Conservation (phyloP, 129 eudicot genomes). For the Lactuca sativa region DNA sequence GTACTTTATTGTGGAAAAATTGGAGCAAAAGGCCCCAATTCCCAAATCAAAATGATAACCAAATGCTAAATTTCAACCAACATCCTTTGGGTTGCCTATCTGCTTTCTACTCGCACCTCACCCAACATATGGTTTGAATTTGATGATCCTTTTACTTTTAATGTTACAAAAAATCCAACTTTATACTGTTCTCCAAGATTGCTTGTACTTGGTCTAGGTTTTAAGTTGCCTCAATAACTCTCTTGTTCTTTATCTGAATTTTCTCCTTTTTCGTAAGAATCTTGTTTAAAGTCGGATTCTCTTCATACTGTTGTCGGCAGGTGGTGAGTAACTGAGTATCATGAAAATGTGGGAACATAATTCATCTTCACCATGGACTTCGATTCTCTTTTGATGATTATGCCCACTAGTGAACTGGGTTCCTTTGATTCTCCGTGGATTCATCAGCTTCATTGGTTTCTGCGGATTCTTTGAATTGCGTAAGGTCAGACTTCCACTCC, state of each 20-base stretch:
- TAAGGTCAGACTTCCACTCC: constrained; percentile 43
- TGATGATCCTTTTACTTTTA: constrained; percentile 4
- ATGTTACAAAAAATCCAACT: constrained; percentile 8
- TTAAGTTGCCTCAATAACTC: constrained; percentile 11
- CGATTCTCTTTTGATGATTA: constrained; percentile 33
- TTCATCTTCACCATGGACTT: constrained; percentile 25
- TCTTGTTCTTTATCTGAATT: constrained; percentile 6
- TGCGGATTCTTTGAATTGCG: constrained; percentile 46
- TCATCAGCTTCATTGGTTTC: constrained; percentile 47
- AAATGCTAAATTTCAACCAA: constrained; percentile 22
- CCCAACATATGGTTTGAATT: constrained; percentile 17
- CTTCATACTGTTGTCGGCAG: constrained; percentile 28
- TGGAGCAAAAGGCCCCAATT: constrained; percentile 18
- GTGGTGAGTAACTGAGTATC: constrained; percentile 5
- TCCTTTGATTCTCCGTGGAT: constrained; percentile 41
- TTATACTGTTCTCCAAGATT: constrained; percentile 18
- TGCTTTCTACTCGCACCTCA: constrained; percentile 12
- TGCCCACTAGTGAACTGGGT: constrained; percentile 40
- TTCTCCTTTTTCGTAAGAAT: constrained; percentile 1
- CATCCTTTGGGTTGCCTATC: constrained; percentile 16
- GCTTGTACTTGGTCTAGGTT: constrained; percentile 23
- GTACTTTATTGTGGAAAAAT: constrained; percentile 14
- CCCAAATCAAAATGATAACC: constrained; percentile 19
- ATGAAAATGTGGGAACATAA: constrained; percentile 34
- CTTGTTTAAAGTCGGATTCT: constrained; percentile 14